Evolutionary conservation across 2,329 filamentous ascomycete genomes (phyloP), one percentile per base, ranked within the genome.

Genomic region (Talaromyces sp.): DNA sequence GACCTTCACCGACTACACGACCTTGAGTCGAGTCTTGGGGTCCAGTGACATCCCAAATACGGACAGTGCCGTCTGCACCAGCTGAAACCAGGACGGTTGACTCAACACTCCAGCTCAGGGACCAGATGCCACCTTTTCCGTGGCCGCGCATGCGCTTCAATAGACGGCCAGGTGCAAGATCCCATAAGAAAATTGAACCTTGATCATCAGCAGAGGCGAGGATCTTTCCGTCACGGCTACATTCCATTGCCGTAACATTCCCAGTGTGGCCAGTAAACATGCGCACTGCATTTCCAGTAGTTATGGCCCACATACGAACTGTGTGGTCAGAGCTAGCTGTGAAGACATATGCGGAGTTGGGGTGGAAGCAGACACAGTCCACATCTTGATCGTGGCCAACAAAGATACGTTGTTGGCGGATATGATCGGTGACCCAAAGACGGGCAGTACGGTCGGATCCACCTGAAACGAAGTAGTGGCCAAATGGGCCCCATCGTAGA

Each of bases 221-320:
- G 27, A 92, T 86, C 70, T 90, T 92, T 60, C 94, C 94, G 65
- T 91, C 91, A 1, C 90, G 91, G 19, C 90, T 88, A 66, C 91
- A 96, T 58, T 93, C 85, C 22, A 97, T 77, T 0, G 91, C 84
- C 13, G 88, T 95, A 68, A 97, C 86, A 66, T 91, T 90, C 45
- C 94, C 91, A 0, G 86, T 88, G 68, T 99, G 94, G 1, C 94
- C 94, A 0, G 90, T 91, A 69, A 97, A 96, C 65, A 97, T 85
- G 22, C 94, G 88, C 4, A 97, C 90, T 32, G 91, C 91, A 56
- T 87, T 86, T 24, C 94, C 94, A 8, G 88, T 93, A 10, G 86
- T 83, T n/a, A 97, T 84, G 9, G 91, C 87, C 94, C 94, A 99
- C 93, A 99, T 97, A 27, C 94, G 87, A 30, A 97, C 90, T 0